Conservation (phyloP, 768 basidiomycete species). For the Lepiota venenata region DNA sequence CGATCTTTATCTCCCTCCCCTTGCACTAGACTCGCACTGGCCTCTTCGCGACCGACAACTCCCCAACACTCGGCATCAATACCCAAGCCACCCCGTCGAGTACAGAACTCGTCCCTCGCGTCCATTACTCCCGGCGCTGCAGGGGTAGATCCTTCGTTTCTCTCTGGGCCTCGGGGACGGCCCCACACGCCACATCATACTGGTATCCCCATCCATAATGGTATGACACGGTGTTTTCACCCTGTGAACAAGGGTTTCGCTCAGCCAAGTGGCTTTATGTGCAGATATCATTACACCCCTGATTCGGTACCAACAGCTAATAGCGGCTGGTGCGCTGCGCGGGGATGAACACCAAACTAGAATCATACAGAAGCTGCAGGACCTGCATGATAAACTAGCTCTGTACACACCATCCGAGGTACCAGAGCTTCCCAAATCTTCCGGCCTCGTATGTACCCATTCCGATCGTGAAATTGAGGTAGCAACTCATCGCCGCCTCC, state of each 20-base stretch:
- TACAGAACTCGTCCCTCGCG: conserved; percentile 10
- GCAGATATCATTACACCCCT: conserved; percentile 38
- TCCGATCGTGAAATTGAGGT: conserved; percentile 5
- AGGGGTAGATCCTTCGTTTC: not conserved
- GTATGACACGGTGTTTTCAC: not conserved
- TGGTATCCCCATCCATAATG: not conserved
- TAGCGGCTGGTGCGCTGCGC: conserved; percentile 48
- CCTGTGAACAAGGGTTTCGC: not conserved
- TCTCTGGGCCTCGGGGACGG: not conserved
- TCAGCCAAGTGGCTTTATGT: not conserved
- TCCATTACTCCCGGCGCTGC: conserved; percentile 1
- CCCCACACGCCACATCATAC: not conserved
- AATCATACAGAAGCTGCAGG: conserved; percentile 81
- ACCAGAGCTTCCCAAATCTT: conserved; percentile 22
- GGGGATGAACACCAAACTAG: conserved; percentile 82
- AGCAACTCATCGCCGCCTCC: conserved; percentile 16
- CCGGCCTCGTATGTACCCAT: not conserved
- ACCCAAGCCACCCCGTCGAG: conserved; percentile 1
- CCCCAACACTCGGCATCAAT: not conserved
- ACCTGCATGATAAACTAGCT: conserved; percentile 68
- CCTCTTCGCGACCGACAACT: not conserved
- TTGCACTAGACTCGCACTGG: conserved; percentile 4
- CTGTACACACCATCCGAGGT: conserved; percentile 69
- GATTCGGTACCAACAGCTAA: conserved; percentile 41
- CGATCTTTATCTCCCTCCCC: conserved; percentile 4